Conservation (phyloP, 2,329 filamentous ascomycete genomes). For the Fusarium begoniae region DNA sequence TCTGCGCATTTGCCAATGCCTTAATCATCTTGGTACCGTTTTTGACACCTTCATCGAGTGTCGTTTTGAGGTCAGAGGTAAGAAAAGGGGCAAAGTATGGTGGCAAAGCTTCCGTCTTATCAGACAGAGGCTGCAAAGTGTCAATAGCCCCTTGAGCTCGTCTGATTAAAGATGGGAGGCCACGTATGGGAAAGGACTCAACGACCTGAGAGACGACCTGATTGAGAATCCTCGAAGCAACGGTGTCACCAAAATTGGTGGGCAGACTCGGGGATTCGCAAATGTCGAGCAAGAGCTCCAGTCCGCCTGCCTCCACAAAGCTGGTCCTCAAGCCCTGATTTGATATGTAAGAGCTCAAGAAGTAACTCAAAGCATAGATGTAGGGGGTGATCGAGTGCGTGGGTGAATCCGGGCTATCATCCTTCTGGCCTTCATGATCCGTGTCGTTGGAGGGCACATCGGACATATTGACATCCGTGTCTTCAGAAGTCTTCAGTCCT, state of each 20-base stretch:
- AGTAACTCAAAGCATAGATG: slow-evolving; percentile 78
- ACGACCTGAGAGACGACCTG: slow-evolving; percentile 80
- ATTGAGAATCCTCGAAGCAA: slow-evolving; percentile 74
- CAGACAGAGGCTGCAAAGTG: slow-evolving; percentile 71
- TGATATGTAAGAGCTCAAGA: slow-evolving; percentile 77
- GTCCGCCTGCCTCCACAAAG: slow-evolving; percentile 82
- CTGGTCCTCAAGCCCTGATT: slow-evolving; percentile 76
- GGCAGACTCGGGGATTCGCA: slow-evolving; percentile 83
- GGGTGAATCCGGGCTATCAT: slow-evolving; percentile 38
- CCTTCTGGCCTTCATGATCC: slow-evolving; percentile 16
- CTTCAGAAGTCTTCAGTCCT: slow-evolving; percentile 47
- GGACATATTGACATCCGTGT: slow-evolving; percentile 72
- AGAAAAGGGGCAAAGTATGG: slow-evolving; percentile 80
- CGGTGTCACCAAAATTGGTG: slow-evolving; percentile 65
- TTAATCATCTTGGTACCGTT: slow-evolving; percentile 83
- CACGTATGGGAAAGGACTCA: slow-evolving; percentile 81
- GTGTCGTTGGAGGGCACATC: slow-evolving; percentile 53
- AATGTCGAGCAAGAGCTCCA: slow-evolving; percentile 85
- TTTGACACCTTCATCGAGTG: slow-evolving; percentile 52
- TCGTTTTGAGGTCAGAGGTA: slow-evolving; percentile 49
- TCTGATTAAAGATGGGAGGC: slow-evolving; percentile 81
- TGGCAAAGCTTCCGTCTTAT: slow-evolving; percentile 55
- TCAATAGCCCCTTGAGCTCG: slow-evolving; percentile 77
- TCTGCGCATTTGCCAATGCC: slow-evolving; percentile 79
- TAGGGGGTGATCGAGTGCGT: slow-evolving; percentile 68